Evolutionary conservation across 345 rosid species (phyloP).

Genomic region (Gossypium bickii): DNA sequence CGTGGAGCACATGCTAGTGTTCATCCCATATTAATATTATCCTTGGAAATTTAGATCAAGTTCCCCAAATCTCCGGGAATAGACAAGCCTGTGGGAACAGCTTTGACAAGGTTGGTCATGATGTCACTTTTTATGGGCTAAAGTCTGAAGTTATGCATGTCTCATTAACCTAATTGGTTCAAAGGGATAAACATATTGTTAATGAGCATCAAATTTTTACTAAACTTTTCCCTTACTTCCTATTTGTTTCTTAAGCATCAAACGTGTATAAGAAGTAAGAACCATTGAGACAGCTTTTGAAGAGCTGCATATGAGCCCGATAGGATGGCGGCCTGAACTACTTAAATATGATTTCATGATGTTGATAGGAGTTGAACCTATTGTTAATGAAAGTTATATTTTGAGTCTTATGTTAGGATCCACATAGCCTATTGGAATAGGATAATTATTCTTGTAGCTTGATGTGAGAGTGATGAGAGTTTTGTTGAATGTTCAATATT

Average conservation of each 20-base stretch:
- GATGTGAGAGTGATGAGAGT: not conserved
- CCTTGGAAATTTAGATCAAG: not conserved
- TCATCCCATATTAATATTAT: not conserved
- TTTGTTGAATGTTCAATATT: not conserved
- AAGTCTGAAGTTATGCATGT: not conserved
- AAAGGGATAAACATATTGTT: not conserved
- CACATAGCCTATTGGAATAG: not conserved
- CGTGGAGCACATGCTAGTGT: not conserved
- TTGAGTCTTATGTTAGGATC: not conserved
- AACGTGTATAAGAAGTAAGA: not conserved
- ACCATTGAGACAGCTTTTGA: not conserved
- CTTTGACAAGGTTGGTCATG: not conserved
- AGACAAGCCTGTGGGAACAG: not conserved
- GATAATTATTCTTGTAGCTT: not conserved
- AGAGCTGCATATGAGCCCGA: not conserved
- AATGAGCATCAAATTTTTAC: not conserved
- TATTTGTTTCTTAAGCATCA: not conserved
- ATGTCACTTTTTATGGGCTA: not conserved
- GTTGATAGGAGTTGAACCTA: conserved; percentile 2
- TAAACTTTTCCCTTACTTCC: not conserved
- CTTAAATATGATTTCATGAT: not conserved
- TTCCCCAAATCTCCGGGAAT: not conserved
- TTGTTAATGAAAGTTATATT: not conserved
- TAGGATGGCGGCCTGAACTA: not conserved
- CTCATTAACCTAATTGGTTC: not conserved